Percentiles rank a stretch among this genome's conserved stretches.
These are phyloP conservation scores for Cucurbita maxima DNA, from an alignment of 306 rosid species.

Conservation along the genomic window DNA sequence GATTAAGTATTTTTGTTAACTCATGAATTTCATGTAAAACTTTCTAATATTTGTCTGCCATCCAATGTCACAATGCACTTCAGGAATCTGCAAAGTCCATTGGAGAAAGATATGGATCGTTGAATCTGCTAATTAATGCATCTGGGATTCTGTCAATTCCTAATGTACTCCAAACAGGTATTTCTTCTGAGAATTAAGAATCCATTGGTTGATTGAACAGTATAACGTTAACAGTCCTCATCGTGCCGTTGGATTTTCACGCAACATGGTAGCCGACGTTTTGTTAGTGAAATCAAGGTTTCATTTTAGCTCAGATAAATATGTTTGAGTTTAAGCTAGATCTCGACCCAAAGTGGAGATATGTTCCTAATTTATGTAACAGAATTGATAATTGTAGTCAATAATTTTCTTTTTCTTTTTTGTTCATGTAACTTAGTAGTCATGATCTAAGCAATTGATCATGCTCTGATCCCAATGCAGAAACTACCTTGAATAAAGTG, in stretches of 20 bases:
- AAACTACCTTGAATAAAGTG: constrained; percentile 69
- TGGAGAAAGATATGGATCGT: constrained; percentile 49
- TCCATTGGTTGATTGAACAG: neutral
- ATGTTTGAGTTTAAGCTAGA: neutral
- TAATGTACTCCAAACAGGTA: constrained; percentile 67
- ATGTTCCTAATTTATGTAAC: neutral
- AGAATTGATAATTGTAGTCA: neutral
- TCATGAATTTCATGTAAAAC: neutral
- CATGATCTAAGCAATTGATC: neutral
- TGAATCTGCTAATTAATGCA: constrained; percentile 81
- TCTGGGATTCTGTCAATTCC: constrained; percentile 89
- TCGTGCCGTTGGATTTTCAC: neutral
- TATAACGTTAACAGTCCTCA: neutral
- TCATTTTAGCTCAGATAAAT: neutral
- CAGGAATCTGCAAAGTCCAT: constrained; percentile 73
- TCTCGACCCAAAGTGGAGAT: neutral
- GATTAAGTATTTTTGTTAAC: neutral
- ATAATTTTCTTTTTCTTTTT: neutral
- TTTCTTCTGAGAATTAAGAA: neutral
- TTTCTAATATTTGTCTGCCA: neutral
- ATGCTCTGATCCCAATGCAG: constrained; percentile 35
- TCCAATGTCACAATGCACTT: constrained; percentile 7
- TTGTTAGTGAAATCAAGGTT: neutral
- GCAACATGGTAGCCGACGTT: neutral
- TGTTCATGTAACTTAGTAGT: neutral